Evolutionary conservation across 495 filamentous ascomycete species (phyloP), one percentile per base, ranked within the genome.

Genomic region (Talaromyces nanjingensis): DNA sequence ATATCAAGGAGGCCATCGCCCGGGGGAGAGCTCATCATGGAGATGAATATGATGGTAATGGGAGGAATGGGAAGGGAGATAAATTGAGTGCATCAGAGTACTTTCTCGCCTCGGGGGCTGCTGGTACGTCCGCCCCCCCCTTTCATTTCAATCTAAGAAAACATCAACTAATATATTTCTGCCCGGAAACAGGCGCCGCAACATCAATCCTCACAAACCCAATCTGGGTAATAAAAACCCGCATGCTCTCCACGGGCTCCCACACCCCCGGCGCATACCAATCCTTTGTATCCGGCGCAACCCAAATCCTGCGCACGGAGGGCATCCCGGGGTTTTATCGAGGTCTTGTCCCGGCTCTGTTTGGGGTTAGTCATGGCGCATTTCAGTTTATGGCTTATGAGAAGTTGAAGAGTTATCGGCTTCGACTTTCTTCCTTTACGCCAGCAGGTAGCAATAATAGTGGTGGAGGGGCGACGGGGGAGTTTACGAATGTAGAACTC

Each of bases 361-460:
- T 97, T 63, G 94, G 93, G n/a, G 92, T 98, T 63, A 88, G 86
- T 63, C 93, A 99, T 71, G 93, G 96, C 31, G 93, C 93, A 16
- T 84, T 99, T 60, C 94, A 98, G 69, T 98, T 99, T 73, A 91
- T 91, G 75, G 91, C 92, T 4, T 99, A 99, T 73, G 96, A 98
- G 68, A 85, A 89, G 42, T 76, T 96, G 57, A 92, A 96, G 77
- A 77, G 86, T 60, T 79, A 84, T 31, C 77, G 86, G 57, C 72
- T 63, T 2, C 53, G 59, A 55, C 11, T 22, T 61, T 6, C 52
- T 7, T 20, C 59, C 6, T 6, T 6, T 11, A 11, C 31, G 22
- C 22, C 22, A 24, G 22, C 22, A 24, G 22, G 31, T 27, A 18
- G 16, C n/a, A 25, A 16, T 9, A 6, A 7, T 3, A 37, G 27